Evolutionary conservation across 2,329 filamentous ascomycete species (phyloP).

Genomic region (Neopestalotiopsis sp.): DNA sequence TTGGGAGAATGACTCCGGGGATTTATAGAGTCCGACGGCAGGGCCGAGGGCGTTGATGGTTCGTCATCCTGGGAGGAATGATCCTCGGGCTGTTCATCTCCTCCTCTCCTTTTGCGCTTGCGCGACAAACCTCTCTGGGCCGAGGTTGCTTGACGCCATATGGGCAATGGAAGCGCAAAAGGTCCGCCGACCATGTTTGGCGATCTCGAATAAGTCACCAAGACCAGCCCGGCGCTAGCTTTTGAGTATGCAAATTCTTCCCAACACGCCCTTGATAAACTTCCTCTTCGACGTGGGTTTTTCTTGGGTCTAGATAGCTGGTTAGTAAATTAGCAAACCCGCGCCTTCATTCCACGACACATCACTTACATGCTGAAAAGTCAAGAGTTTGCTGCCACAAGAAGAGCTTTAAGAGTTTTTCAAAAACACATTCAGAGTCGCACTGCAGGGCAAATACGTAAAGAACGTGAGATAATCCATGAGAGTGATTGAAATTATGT

Average conservation of each 20-base stretch:
- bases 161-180: slow-evolving; percentile 36
- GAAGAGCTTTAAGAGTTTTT: neutral
- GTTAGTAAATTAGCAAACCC: neutral
- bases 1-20: slow-evolving; percentile 60
- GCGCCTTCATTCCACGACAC: neutral
- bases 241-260: neutral
- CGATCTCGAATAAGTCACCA: neutral
- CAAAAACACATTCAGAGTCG: neutral
- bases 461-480: neutral
- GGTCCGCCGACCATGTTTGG: slow-evolving; percentile 22
- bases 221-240: neutral
- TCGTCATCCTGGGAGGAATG: slow-evolving; percentile 20
- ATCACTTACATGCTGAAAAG: neutral
- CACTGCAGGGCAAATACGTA: neutral
- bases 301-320: neutral
- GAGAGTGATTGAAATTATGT: neutral
- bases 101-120: slow-evolving; percentile 40
- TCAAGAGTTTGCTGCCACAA: neutral
- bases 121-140: slow-evolving; percentile 9
- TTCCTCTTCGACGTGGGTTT: neutral
- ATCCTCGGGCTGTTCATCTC: neutral
- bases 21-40: slow-evolving; percentile 51
- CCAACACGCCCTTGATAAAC: neutral
- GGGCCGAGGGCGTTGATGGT: slow-evolving; percentile 28
- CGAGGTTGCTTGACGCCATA: slow-evolving; percentile 32